These are phyloP conservation scores for Lipomyces japonicus DNA, from an alignment of 805 yeast species.

Conservation along the genomic window DNA sequence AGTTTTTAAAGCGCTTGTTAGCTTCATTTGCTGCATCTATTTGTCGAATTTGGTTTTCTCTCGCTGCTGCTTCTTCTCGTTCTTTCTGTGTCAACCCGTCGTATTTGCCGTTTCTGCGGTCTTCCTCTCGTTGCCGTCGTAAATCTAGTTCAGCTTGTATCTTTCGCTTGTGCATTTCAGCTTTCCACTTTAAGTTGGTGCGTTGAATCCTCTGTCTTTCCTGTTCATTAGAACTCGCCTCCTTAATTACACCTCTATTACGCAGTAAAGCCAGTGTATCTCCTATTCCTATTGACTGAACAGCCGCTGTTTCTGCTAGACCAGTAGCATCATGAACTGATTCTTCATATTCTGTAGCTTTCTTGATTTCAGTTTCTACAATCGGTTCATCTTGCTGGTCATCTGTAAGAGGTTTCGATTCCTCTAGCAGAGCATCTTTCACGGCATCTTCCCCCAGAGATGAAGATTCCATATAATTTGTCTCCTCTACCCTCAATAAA, in stretches of 20 bases:
- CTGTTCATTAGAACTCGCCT: slow-evolving; percentile 28
- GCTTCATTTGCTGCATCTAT: slow-evolving; percentile 36
- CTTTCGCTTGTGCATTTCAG: slow-evolving; percentile 29
- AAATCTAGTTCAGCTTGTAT: slow-evolving; percentile 25
- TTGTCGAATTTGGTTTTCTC: slow-evolving; percentile 32
- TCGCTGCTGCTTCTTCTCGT: slow-evolving; percentile 35
- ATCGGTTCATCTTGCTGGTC: too few relatives aligned
- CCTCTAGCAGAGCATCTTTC: too few relatives aligned
- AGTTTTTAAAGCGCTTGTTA: slow-evolving; percentile 37
- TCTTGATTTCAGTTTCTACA: too few relatives aligned
- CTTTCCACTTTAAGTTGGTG: slow-evolving; percentile 29
- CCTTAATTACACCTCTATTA: slow-evolving; percentile 33
- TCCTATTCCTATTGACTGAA: slow-evolving; percentile 39
- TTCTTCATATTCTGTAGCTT: slow-evolving; percentile 2
- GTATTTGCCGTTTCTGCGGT: slow-evolving; percentile 29
- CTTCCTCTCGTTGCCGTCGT: slow-evolving; percentile 29
- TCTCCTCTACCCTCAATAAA: not conserved
- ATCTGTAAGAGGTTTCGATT: too few relatives aligned
- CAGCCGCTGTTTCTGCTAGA: slow-evolving; percentile 27
- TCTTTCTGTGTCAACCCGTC: slow-evolving; percentile 36
- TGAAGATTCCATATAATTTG: too few relatives aligned
- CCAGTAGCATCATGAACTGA: slow-evolving; percentile 9
- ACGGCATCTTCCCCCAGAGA: too few relatives aligned
- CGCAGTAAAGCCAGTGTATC: slow-evolving; percentile 39
- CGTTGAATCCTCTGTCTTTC: slow-evolving; percentile 27